These are phyloP conservation scores for Chrysanthemum seticuspe DNA, from an alignment of 129 eudicot species.

Conservation along the genomic window DNA sequence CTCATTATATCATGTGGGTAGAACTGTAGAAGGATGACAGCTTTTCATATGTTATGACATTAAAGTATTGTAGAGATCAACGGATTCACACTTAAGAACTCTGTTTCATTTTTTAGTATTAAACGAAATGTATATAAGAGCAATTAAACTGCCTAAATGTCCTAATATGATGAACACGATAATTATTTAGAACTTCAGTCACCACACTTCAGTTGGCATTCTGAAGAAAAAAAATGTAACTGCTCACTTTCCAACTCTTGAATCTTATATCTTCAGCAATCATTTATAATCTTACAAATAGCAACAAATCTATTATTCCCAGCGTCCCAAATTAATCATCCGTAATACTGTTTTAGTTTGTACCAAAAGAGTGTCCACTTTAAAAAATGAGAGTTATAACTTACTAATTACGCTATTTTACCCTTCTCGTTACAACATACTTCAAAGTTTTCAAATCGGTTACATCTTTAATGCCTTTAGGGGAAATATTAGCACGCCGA, in stretches of 20 bases:
- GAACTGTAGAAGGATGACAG: constrained; percentile 16
- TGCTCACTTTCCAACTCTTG: background rate
- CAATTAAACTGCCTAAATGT: background rate
- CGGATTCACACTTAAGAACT: background rate
- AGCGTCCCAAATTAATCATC: no score
- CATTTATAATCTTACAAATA: background rate
- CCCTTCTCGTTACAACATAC: no score
- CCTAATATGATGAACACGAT: background rate
- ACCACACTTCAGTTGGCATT: background rate
- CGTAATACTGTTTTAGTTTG: no score
- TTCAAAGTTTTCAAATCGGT: no score
- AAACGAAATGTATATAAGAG: background rate
- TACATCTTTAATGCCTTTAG: no score
- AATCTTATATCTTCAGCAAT: background rate
- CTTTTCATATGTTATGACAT: constrained; percentile 5
- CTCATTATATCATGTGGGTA: background rate
- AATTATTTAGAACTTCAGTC: background rate
- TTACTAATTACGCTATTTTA: no score
- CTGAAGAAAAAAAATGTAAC: no score
- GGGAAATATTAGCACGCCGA: no score
- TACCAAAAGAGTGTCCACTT: no score
- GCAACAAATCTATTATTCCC: background rate
- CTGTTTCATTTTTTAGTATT: background rate
- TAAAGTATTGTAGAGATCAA: background rate
- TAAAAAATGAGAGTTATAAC: no score